Percentiles rank a stretch among this genome's conserved stretches.
Evolutionary conservation across 2,329 filamentous ascomycete genomes (phyloP).

Genomic region (Penicillium concentricum): DNA sequence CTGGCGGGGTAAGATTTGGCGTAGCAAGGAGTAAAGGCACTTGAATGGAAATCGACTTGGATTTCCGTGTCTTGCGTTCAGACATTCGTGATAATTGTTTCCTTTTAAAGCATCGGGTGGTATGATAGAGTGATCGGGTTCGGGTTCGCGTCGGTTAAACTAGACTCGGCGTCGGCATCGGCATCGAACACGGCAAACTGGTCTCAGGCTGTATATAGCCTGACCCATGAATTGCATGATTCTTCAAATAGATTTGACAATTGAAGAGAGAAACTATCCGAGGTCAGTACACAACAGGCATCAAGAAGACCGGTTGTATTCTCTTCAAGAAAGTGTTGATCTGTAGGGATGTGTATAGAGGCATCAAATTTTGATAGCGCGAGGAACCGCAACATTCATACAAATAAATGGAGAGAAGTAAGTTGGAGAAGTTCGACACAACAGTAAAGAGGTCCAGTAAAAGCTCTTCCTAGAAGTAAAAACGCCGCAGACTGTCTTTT

Average conservation of each 20-base stretch:
- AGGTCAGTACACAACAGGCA: neutral
- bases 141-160: slow-evolving; percentile 5
- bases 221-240: neutral
- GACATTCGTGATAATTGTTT: neutral
- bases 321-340: neutral
- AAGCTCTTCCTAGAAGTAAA: neutral
- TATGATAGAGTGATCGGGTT: slow-evolving; percentile 4
- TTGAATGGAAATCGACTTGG: neutral
- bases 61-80: neutral
- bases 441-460: neutral
- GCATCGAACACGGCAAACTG: neutral
- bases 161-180: slow-evolving; percentile 9
- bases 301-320: neutral
- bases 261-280: neutral
- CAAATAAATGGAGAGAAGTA: neutral
- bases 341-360: neutral
- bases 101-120: neutral
- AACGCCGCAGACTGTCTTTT: slow-evolving; percentile 7
- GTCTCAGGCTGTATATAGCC: slow-evolving; percentile 9
- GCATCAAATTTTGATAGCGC: neutral
- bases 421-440: neutral
- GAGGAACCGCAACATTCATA: neutral
- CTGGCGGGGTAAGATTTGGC: slow-evolving; percentile 26
- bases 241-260: neutral
- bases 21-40: slow-evolving; percentile 11